Evolutionary conservation across 2,329 filamentous ascomycete species (phyloP).

Genomic region (Talaromyces pinophilus): DNA sequence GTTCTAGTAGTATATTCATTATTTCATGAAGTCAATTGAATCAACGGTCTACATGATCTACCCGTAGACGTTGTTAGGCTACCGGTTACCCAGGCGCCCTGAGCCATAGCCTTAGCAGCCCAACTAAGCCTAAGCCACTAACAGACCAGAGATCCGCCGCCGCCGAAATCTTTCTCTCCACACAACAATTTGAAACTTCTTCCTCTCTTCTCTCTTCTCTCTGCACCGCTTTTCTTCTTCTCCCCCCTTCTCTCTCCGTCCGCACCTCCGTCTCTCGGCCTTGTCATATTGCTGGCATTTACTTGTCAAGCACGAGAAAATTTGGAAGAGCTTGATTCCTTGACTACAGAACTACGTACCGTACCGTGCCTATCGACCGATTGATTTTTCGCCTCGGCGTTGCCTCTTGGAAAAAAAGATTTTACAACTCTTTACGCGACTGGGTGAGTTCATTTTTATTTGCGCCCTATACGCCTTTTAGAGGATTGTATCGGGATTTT

Average conservation of each 20-base stretch:
- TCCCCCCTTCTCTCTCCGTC: conserved; percentile 30
- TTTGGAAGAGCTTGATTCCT: conserved; percentile 36
- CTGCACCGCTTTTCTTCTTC: conserved; percentile 24
- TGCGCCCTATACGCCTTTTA: background rate
- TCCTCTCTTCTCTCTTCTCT: conserved; percentile 17
- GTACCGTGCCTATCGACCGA: background rate
- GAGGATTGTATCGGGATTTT: background rate
- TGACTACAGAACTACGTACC: background rate
- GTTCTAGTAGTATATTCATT: background rate
- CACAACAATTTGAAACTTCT: conserved; percentile 8
- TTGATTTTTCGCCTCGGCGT: background rate
- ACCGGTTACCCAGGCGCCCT: background rate
- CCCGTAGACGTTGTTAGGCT: background rate
- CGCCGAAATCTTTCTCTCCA: conserved; percentile 14
- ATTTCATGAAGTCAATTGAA: background rate
- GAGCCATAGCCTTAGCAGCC: background rate
- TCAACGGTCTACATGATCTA: background rate
- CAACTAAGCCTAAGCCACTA: conserved; percentile 1
- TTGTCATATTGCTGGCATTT: conserved; percentile 50
- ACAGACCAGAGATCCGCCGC: background rate
- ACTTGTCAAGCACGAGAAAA: conserved; percentile 52
- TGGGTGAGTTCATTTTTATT: background rate
- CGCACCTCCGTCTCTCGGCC: conserved; percentile 30
- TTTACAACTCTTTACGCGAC: background rate
- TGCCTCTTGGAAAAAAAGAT: background rate